Evolutionary conservation across 2,329 filamentous ascomycete genomes (phyloP).

Genomic region (Huntiella omanensis): DNA sequence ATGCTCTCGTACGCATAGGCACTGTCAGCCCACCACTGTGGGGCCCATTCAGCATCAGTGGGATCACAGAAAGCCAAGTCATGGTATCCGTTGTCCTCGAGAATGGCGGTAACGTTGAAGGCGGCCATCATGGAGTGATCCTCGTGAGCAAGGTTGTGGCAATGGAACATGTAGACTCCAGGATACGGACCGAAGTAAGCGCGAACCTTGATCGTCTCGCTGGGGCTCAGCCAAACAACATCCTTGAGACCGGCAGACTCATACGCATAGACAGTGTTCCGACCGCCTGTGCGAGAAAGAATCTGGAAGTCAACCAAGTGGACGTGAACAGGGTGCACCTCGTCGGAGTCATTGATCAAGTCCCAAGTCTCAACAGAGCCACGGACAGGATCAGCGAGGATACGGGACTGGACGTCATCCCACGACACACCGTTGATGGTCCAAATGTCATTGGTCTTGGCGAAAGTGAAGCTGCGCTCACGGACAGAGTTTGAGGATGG

Average conservation of each 20-base stretch:
- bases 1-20: slow-evolving; percentile 1
- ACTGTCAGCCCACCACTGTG: neutral
- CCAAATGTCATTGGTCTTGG: slow-evolving; percentile 26
- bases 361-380: slow-evolving; percentile 31
- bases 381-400: slow-evolving; percentile 27
- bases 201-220: slow-evolving; percentile 31
- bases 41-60: slow-evolving; percentile 20
- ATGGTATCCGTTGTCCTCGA: slow-evolving; percentile 22
- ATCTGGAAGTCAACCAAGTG: slow-evolving; percentile 41
- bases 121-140: slow-evolving; percentile 29
- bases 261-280: slow-evolving; percentile 26
- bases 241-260: slow-evolving; percentile 38
- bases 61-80: slow-evolving; percentile 21
- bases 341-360: slow-evolving; percentile 29
- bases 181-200: slow-evolving; percentile 34
- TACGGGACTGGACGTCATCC: slow-evolving; percentile 26
- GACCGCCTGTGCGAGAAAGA: slow-evolving; percentile 26
- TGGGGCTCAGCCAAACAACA: slow-evolving; percentile 32
- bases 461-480: slow-evolving; percentile 27
- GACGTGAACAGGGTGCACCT: slow-evolving; percentile 36
- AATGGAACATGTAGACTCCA: slow-evolving; percentile 32
- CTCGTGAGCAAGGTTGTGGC: slow-evolving; percentile 27
- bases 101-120: slow-evolving; percentile 22
- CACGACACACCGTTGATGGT: slow-evolving; percentile 32
- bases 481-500: slow-evolving; percentile 19